phyloP scores from a whole-genome alignment of 805 yeast species.

The Torulaspora quercuum region DNA sequence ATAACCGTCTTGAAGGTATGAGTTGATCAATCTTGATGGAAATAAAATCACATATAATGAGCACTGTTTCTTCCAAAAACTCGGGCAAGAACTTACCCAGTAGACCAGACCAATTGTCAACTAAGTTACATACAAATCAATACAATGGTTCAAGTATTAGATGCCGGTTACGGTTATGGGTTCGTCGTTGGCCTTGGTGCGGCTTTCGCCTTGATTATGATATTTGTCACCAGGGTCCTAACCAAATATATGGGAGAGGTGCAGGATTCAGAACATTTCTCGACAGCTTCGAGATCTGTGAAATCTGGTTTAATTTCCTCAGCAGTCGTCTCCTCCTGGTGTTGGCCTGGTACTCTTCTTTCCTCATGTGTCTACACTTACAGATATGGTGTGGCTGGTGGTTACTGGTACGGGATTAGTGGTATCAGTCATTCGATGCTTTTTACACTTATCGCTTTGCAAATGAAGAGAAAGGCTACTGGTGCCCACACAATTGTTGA shows the following conservation, averaged over 20 bases:
- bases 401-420: constrained; percentile 36
- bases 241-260: constrained; percentile 41
- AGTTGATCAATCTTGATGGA: not conserved
- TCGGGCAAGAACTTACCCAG: not conserved
- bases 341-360: constrained; percentile 26
- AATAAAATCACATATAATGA: not conserved
- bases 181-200: constrained; percentile 46
- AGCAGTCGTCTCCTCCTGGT: constrained; percentile 37
- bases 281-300: constrained; percentile 43
- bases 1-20: not conserved
- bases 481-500: constrained; percentile 36
- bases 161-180: constrained; percentile 39
- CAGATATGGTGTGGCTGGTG: constrained; percentile 52
- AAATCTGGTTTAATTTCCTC: constrained; percentile 43
- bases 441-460: constrained; percentile 27
- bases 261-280: constrained; percentile 42
- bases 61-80: not conserved
- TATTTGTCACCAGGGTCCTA: constrained; percentile 35
- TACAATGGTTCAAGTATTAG: constrained; percentile 14
- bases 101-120: constrained; percentile 2
- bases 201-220: constrained; percentile 43
- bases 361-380: constrained; percentile 19
- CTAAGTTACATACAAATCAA: not conserved
- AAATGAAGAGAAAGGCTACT: constrained; percentile 21
- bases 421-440: constrained; percentile 17